Evolutionary conservation across 2,329 filamentous ascomycete genomes (phyloP), one percentile per base, ranked within the genome.

Genomic region (Aspergillus arachidicola): DNA sequence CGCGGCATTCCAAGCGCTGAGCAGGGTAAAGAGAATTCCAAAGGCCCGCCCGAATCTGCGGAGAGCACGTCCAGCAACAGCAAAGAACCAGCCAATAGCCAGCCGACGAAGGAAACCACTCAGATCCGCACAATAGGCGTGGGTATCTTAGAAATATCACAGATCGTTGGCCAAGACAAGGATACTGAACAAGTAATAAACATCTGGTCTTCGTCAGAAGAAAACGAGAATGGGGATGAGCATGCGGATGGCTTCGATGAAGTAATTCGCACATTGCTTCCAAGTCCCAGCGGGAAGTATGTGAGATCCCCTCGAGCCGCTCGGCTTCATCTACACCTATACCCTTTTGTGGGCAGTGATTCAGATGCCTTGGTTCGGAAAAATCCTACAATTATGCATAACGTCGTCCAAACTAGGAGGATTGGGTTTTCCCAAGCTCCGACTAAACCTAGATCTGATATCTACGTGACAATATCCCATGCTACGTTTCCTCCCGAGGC

Each of bases 371-470:
- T 99, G 46, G 91, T 98, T 73, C 92, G 91, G 72, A 88, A 90
- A 55, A 97, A 93, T 3, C 95, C 95, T 0, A 98, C 94, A 0
- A 81, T 96, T 16, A 86, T 99, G 16, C 90, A 96, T 57, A 89
- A 91, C 58, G 87, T 98, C 64, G 85, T 85, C 62, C 91, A 91
- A 76, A 96, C 94, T 0, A 90, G 85, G 71, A 95, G 95, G 75
- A 94, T 98, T 76, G 95, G 94, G 2, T 98, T 99, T 75, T 92
- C 94, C 4, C 94, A 94, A 14, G 94, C 94, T 1, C 94, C 95
- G 0, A 93, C 91, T 0, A 94, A 93, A 74, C 85, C 91, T 19
- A 86, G 96, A 71, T 97, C 93, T 12, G 96, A 99, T 76, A 98
- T 99, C 57, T 99, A 99, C 75, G 79, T 99, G 51, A 97, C 93